These are phyloP conservation scores for Penicillium crustosum DNA, from an alignment of 2,329 filamentous ascomycete genomes.

Conservation along the genomic window DNA sequence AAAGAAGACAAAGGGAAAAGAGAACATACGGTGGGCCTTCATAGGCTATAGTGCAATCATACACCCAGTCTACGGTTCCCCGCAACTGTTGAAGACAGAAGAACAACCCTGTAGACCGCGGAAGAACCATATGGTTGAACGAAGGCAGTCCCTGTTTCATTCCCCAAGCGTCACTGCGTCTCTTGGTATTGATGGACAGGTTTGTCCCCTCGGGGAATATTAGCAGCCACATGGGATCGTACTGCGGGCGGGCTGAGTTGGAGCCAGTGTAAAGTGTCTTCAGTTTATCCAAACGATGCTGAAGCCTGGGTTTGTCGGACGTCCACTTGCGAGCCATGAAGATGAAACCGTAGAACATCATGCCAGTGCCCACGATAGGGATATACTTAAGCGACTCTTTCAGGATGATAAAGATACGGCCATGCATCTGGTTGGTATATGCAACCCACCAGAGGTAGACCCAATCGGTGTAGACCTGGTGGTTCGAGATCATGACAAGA, in stretches of 20 bases:
- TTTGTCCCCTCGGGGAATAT: constrained; percentile 68
- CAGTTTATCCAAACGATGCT: constrained; percentile 57
- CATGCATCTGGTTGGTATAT: constrained; percentile 65
- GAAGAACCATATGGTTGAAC: constrained; percentile 61
- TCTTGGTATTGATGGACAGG: constrained; percentile 56
- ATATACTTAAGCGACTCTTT: constrained; percentile 66
- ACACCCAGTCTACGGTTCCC: constrained; percentile 62
- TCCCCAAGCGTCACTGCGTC: constrained; percentile 58
- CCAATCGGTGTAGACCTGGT: constrained; percentile 70
- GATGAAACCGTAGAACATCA: constrained; percentile 66
- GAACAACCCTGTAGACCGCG: constrained; percentile 60
- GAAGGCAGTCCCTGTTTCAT: constrained; percentile 58
- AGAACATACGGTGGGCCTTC: constrained; percentile 81
- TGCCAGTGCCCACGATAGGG: constrained; percentile 61
- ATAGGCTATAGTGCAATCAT: constrained; percentile 88
- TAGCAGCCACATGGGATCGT: constrained; percentile 66
- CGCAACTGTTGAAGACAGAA: constrained; percentile 62
- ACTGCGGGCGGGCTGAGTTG: constrained; percentile 44
- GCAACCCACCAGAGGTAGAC: constrained; percentile 68
- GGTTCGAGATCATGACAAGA: constrained; percentile 63
- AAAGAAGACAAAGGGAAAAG: neutral
- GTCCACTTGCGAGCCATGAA: constrained; percentile 65
- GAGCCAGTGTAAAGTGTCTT: constrained; percentile 54
- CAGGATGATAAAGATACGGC: constrained; percentile 65
- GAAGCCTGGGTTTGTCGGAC: constrained; percentile 59